phyloP scores from a whole-genome alignment of 2,329 filamentous ascomycete species.

The Pseudogymnoascus sp. region DNA sequence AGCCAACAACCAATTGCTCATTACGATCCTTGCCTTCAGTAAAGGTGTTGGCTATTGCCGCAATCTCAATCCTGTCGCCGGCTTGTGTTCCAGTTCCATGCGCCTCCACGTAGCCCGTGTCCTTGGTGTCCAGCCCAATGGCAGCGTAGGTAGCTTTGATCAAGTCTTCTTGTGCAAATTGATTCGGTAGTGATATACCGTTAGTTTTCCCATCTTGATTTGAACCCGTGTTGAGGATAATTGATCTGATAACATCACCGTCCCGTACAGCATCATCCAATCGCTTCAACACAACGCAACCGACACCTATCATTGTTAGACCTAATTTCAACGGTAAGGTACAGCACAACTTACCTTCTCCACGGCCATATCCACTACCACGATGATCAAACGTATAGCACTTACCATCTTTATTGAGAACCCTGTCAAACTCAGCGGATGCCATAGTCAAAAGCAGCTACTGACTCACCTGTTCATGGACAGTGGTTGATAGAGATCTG shows the following conservation, averaged over 20 bases:
- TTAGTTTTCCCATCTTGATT: slow-evolving; percentile 40
- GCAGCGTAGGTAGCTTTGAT: slow-evolving; percentile 29
- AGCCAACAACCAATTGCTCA: slow-evolving; percentile 13
- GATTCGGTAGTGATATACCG: slow-evolving; percentile 38
- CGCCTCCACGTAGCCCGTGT: slow-evolving; percentile 18
- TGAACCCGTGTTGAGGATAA: slow-evolving; percentile 35
- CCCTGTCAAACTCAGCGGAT: slow-evolving; percentile 11
- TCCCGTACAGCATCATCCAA: slow-evolving; percentile 35
- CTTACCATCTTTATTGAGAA: slow-evolving; percentile 26
- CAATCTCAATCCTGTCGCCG: slow-evolving; percentile 17
- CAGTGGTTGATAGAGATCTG: slow-evolving; percentile 22
- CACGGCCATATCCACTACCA: slow-evolving; percentile 40
- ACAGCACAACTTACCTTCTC: slow-evolving; percentile 31
- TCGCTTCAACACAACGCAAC: slow-evolving; percentile 35
- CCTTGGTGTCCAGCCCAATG: slow-evolving; percentile 12
- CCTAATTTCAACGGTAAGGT: neutral
- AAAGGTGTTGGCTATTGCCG: slow-evolving; percentile 18
- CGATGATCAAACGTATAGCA: slow-evolving; percentile 33
- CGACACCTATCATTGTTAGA: slow-evolving; percentile 22
- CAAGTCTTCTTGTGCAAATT: slow-evolving; percentile 28
- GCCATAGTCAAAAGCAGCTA: neutral
- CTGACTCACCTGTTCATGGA: slow-evolving; percentile 23
- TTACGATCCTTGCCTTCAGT: slow-evolving; percentile 14
- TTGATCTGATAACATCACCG: slow-evolving; percentile 35
- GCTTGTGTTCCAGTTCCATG: slow-evolving; percentile 2